Evolutionary conservation across 2,329 filamentous ascomycete species (phyloP).

Genomic region (Botrytis porri): DNA sequence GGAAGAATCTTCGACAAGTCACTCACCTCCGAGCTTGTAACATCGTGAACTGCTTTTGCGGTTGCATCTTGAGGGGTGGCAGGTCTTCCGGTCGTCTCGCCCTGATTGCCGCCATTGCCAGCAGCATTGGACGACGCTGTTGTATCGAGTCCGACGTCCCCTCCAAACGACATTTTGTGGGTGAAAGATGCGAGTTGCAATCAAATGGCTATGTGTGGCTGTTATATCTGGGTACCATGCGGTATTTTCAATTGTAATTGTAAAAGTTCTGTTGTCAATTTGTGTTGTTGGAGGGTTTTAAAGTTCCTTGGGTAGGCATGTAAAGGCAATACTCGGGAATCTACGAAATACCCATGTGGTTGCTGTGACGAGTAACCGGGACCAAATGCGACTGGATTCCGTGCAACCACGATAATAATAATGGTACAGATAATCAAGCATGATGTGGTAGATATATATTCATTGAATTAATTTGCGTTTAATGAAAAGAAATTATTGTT

Average conservation of each 20-base stretch:
- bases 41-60: constrained; percentile 36
- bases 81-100: not conserved
- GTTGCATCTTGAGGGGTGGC: constrained; percentile 27
- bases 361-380: not conserved
- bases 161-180: constrained; percentile 18
- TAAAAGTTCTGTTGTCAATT: not conserved
- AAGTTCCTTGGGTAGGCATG: not conserved
- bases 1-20: not conserved
- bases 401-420: not conserved
- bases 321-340: not conserved
- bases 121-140: not conserved
- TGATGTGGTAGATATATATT: too few relatives aligned
- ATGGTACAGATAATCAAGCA: not conserved
- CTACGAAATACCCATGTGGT: not conserved
- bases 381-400: not conserved
- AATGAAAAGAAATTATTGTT: not conserved
- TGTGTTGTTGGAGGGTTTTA: constrained; percentile 1
- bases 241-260: not conserved
- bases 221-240: not conserved
- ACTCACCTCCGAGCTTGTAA: constrained; percentile 38
- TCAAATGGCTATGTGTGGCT: not conserved
- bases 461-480: not conserved
- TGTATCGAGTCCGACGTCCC: constrained; percentile 12
- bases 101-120: constrained; percentile 8
- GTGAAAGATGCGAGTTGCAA: too few relatives aligned